These are phyloP conservation scores for Hepatocystis sp. DNA, from an alignment of 169 alveolate genomes.

Conservation along the genomic window DNA sequence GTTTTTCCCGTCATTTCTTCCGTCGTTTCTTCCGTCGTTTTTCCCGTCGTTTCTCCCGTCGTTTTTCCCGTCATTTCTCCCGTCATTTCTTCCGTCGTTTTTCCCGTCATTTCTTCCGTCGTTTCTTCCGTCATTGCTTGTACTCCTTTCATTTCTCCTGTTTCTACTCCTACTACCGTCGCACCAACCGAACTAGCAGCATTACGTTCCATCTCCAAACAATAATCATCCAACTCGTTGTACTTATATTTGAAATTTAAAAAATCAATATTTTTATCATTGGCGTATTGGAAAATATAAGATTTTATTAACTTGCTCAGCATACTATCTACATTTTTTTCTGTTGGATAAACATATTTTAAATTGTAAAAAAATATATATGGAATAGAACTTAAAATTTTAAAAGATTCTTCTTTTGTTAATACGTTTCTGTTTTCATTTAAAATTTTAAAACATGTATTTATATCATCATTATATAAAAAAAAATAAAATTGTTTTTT, in stretches of 20 bases:
- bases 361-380: constrained; percentile 78
- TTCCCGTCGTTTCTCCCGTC: too few relatives aligned
- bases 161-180: not conserved
- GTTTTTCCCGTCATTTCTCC: too few relatives aligned
- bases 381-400: constrained; percentile 77
- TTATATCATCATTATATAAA: constrained; percentile 83
- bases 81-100: too few relatives aligned
- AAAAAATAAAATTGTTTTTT: constrained; percentile 84
- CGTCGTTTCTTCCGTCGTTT: too few relatives aligned
- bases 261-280: constrained; percentile 56
- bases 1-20: too few relatives aligned
- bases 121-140: too few relatives aligned
- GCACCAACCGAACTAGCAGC: too few relatives aligned
- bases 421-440: constrained; percentile 82
- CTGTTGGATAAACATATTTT: constrained; percentile 79
- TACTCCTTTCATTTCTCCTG: not conserved
- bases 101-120: too few relatives aligned
- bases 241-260: constrained; percentile 56
- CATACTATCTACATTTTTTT: constrained; percentile 77
- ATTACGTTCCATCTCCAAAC: constrained; percentile 20
- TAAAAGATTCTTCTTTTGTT: constrained; percentile 78
- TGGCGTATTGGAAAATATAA: constrained; percentile 81
- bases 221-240: constrained; percentile 49
- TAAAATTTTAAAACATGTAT: constrained; percentile 78
- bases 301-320: constrained; percentile 79